Base-by-base conservation (phyloP, 768 basidiomycete species). In the Tylopilus vinaceipallidus region DNA sequence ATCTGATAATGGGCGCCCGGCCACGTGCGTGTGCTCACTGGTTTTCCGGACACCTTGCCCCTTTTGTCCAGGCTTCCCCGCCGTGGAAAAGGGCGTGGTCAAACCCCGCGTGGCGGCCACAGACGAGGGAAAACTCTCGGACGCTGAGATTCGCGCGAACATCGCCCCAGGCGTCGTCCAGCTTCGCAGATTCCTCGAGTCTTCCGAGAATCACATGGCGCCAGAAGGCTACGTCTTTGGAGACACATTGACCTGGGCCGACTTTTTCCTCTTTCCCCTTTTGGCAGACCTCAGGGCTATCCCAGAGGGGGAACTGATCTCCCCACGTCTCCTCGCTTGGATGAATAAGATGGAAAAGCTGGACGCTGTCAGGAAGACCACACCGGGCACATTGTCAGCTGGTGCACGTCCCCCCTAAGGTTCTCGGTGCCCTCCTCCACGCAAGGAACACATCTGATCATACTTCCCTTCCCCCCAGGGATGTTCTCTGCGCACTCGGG, bases 211-310 rank as follows among this genome's bases (percentile, higher is more conserved):
- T 0, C 20, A 36, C 17, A 68, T 68, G 64, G 54, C 64, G 17
- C 56, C 56, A 1, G 50, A 60, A 6, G 68, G 68, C 13, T 68
- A 62, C 22, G 47, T 62, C 2, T 70, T 68, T 48, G 66, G 66
- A 6, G 50, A 53, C 12, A 51, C 56, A 33, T n/a, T 62, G 38
- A 60, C 48, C 6, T 68, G 66, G 66, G 66, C 68, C 13, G 66
- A 68, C 51, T 66, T 70, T 43, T 69, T 69, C 58, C 58, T 68
- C 12, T 69, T 47, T 35, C 61, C 66, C 3, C 61, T 69, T 2
- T 47, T 68, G 37, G 68, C 66, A 24, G 66, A 68, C 30, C 55
- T 68, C 6, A 49, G 37, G 30, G 61, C 68, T 4, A 58, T 55
- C 3, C 64, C 66, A 0, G 66, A 68, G 23, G 49, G 61, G 13